A percentile compares a stretch with the other conserved stretches of the same genome.
These are phyloP conservation scores for Spongiforma sp. DNA, from an alignment of 1,284 basidiomycete species.

Conservation along the genomic window DNA sequence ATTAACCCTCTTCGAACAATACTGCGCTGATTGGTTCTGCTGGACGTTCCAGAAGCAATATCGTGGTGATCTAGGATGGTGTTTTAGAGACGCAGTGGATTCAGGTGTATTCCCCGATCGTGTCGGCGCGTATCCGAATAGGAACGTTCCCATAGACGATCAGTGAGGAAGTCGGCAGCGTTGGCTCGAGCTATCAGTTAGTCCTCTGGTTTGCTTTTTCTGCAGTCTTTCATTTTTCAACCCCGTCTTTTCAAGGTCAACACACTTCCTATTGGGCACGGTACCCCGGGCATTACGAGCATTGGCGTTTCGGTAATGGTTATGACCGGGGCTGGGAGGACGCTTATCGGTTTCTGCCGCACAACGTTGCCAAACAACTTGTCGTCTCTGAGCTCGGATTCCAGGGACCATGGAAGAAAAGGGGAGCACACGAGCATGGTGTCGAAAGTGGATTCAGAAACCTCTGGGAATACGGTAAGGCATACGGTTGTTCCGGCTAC, in stretches of 20 bases:
- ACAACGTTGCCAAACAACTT: constrained; percentile 15
- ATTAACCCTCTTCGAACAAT: constrained; percentile 67
- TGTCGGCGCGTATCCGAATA: constrained; percentile 43
- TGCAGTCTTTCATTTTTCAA: not conserved
- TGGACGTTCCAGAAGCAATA: constrained; percentile 88
- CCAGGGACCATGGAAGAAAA: constrained; percentile 59
- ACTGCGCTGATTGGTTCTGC: constrained; percentile 83
- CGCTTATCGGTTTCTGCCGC: constrained; percentile 54
- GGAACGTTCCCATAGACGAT: constrained; percentile 24
- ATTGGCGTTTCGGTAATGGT: constrained; percentile 70
- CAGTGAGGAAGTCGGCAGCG: constrained; percentile 41
- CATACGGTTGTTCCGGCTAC: not conserved
- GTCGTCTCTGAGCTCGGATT: constrained; percentile 65
- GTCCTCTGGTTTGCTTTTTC: not conserved
- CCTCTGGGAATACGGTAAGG: constrained; percentile 68
- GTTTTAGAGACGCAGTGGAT: constrained; percentile 70
- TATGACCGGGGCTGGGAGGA: constrained; percentile 78
- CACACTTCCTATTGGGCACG: constrained; percentile 66
- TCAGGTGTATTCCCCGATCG: constrained; percentile 64
- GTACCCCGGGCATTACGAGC: constrained; percentile 59
- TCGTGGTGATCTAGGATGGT: constrained; percentile 79
- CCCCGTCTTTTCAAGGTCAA: constrained; percentile 40
- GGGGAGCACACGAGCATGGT: constrained; percentile 52
- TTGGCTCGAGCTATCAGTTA: constrained; percentile 27
- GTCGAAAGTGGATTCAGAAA: constrained; percentile 45